phyloP scores from a whole-genome alignment of 495 filamentous ascomycete species.

The Sordaria brevicollis region DNA sequence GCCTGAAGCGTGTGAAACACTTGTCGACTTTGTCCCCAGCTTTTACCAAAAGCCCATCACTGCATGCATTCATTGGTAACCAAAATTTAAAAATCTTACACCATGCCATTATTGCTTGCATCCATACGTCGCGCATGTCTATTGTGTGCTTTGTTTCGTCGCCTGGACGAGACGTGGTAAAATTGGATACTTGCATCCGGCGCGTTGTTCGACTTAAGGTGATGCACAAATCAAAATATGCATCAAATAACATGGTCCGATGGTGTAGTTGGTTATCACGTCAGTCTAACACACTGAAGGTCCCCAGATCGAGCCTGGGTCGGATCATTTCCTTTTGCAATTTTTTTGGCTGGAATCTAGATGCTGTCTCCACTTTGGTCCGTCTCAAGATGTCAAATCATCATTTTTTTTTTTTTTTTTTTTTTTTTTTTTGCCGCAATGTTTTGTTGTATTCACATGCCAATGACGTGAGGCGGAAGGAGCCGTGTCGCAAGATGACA shows the following conservation, averaged over 20 bases:
- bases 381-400: neutral
- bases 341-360: neutral
- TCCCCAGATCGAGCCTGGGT: neutral
- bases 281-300: neutral
- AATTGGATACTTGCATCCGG: no score
- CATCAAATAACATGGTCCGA: neutral
- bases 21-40: neutral
- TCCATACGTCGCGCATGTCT: no score
- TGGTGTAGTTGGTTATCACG: neutral
- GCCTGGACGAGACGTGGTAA: no score
- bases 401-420: neutral
- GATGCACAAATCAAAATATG: no score
- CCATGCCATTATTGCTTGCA: no score
- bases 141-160: no score
- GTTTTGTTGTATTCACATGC: no score
- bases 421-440: neutral
- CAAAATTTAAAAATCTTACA: accelerated
- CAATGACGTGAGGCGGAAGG: neutral
- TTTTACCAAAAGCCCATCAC: neutral
- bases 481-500: neutral
- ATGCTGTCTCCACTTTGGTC: neutral
- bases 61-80: no score
- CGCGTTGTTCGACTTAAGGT: no score
- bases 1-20: neutral
- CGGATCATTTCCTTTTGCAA: neutral